Conservation (phyloP, 495 filamentous ascomycete species). For the Neurospora cerealis region DNA sequence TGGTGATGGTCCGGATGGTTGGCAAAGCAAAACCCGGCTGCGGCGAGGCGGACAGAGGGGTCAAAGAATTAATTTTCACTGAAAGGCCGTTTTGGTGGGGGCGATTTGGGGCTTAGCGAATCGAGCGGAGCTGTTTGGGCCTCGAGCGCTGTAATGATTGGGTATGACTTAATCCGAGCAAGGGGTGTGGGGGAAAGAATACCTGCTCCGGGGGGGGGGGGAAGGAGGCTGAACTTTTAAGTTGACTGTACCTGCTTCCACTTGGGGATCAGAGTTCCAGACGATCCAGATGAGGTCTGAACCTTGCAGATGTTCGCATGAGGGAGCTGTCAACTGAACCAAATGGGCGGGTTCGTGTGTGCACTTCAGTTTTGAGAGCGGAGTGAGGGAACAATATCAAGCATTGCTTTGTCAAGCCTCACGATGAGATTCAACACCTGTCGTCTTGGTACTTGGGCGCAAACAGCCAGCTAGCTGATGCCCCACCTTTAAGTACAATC, state of each 20-base stretch:
- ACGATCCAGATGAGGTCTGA: background rate
- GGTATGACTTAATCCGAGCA: constrained; percentile 7
- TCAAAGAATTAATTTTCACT: constrained; percentile 24
- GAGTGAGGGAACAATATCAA: background rate
- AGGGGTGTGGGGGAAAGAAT: background rate
- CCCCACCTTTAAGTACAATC: background rate
- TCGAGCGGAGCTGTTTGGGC: background rate
- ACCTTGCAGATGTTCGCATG: background rate
- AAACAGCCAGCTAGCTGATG: background rate
- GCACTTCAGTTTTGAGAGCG: background rate
- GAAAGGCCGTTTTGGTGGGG: constrained; percentile 29
- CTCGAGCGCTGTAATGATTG: background rate
- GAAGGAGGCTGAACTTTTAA: background rate
- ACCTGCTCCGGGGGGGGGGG: background rate
- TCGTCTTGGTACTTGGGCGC: background rate
- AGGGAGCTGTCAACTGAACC: background rate
- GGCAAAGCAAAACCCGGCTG: constrained; percentile 16
- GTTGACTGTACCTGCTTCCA: background rate
- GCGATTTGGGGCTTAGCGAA: constrained; percentile 23
- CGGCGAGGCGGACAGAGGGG: constrained; percentile 15
- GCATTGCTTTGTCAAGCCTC: background rate
- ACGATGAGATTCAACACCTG: background rate
- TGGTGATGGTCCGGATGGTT: constrained; percentile 8
- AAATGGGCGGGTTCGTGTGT: background rate
- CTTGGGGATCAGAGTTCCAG: background rate